Evolutionary conservation across 139 green algal genomes (phyloP).

Genomic region (Tetraselmis chui): DNA sequence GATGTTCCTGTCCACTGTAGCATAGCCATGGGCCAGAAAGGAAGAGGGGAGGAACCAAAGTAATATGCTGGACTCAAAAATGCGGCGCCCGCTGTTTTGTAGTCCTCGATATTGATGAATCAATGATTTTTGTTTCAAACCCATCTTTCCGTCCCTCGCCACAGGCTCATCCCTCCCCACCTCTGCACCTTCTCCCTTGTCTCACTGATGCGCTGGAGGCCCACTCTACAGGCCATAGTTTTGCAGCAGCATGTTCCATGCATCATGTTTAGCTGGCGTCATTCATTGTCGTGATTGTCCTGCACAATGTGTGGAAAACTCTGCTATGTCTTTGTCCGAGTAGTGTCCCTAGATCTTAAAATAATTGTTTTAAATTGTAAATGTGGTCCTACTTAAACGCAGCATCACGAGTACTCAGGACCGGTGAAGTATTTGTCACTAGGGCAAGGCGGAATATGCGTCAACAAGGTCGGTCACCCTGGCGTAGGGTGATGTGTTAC

Average conservation of each 20-base stretch:
- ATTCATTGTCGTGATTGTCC: too few species aligned
- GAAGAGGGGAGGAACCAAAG: background rate
- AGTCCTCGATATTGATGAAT: background rate
- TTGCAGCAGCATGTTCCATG: too few species aligned
- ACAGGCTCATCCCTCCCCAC: too few species aligned
- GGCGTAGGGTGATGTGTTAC: background rate
- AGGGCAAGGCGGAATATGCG: background rate
- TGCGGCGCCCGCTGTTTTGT: background rate
- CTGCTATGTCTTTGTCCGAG: background rate
- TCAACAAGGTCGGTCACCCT: background rate
- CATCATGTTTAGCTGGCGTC: too few species aligned
- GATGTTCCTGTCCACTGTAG: background rate
- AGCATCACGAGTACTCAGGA: background rate
- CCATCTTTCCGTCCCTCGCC: too few species aligned
- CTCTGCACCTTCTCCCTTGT: too few species aligned
- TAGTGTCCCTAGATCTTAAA: too few species aligned
- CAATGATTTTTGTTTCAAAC: background rate
- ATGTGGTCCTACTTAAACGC: background rate
- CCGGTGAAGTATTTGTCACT: too few species aligned
- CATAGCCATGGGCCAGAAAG: background rate
- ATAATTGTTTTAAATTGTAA: too few species aligned
- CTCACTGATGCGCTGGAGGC: too few species aligned
- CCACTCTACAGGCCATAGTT: too few species aligned
- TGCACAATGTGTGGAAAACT: background rate
- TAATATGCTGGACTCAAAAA: too few species aligned